Base-by-base conservation (phyloP, 129 eudicot genomes). In the Tanacetum coccineum region DNA sequence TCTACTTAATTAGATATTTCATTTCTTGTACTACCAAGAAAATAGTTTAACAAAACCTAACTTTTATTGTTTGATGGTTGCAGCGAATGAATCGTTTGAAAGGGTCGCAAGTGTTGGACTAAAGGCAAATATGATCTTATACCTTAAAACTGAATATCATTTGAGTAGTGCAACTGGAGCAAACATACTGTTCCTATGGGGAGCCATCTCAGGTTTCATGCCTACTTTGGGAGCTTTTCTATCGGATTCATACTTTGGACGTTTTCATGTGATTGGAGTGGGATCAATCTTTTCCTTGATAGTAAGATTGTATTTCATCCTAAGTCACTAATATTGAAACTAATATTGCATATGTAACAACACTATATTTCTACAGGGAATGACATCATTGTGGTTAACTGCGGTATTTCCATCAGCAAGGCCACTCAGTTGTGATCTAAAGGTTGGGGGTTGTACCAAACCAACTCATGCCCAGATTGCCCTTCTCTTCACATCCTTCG, bases 181-280 rank as follows among this genome's bases (percentile, higher is more conserved):
- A 55, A 84, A 45, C 67, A 67, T 80, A 49, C 21, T 87, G 78
- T 84, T 87, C 76, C n/a, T 76, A 56, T 87, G 90, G 87, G 70
- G 68, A 52, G 90, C 95, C 46, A 66, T 80, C 45, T 75, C 90
- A 6, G 80, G 80, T 68, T 81, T 84, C 79, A 62, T 79, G 90
- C 90, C 95, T 1, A 77, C 80, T 22, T 64, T 87, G 49, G 95
- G 95, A 42, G 95, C 95, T 74, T 81, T 84, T 55, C 66, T 84
- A 26, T 74, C 95, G 3, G 95, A 87, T 75, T 84, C 95, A 4
- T 84, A 74, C 66, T 69, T 84, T 62, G 95, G 95, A n/a, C 84
- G 95, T 14, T 87, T 76, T 75, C 78, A 67, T 3, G 85, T 81
- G 20, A 87, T 87, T 62, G 80, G 77, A 19, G 4, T 68, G 0